Base-by-base conservation (phyloP, 2,329 filamentous ascomycete genomes). In the Stenocarpella maydis region DNA sequence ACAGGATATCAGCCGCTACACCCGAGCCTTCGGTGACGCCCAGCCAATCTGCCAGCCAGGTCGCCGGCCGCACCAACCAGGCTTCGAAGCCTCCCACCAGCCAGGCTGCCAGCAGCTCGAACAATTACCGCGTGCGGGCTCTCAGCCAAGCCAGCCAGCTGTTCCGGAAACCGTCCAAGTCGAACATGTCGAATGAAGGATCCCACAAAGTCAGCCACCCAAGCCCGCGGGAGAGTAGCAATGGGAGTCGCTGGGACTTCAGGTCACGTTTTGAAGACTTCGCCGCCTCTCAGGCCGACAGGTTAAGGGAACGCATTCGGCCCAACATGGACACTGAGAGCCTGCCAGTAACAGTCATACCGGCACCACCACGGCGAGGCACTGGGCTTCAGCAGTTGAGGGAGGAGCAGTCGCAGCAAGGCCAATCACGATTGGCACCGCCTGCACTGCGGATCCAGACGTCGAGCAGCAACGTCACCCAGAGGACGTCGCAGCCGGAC, bases 311-410 rank as follows among this genome's bases (percentile, higher is more conserved):
- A 67, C 84, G 81, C 69, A 82, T 89, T 55, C 82, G 85, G 14
- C 84, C 87, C 12, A 84, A 83, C 0, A 82, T 84, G 0, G 84
- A 87, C 73, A 87, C 84, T 2, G 85, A 86, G 24, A 85, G 83
- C 70, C 78, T 91, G 21, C 87, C 88, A 1, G 84, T 88, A 1
- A 88, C 83, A 21, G 84, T 90, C 9, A 90, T 91, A 17, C 88
- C 89, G 3, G 88, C 89, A 0, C 89, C 89, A 21, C 83, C 85
- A 43, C 83, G 89, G n/a, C 81, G 83, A 69, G 87, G 88, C 6
- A 83, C 85, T 0, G 85, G 87, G 55, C 76, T 90, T 4, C 84
- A 85, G n/a, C 83, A 85, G 66, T 81, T 90, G 9, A 77, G 88
- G 2, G 86, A 88, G 69, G 87, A 90, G 70, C 86, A 88, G 68